Percentiles rank a stretch among this genome's conserved stretches.
Conservation (phyloP, 2,329 filamentous ascomycete species). For the Aspergillus sp. region DNA sequence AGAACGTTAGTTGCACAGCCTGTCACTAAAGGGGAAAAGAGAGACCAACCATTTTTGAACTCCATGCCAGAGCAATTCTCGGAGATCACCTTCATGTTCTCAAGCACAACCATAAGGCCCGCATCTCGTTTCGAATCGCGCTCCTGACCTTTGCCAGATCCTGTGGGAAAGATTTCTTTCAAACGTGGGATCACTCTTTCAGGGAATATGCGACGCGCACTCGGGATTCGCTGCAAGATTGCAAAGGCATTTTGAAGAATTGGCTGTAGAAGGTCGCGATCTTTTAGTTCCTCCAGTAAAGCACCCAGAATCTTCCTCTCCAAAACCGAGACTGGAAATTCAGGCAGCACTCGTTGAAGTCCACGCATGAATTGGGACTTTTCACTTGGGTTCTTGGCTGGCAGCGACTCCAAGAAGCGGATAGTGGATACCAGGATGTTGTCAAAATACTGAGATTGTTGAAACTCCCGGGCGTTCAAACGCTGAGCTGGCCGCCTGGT, state of each 20-base stretch:
- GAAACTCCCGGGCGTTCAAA: conserved; percentile 82
- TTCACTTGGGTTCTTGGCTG: conserved; percentile 83
- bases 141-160: conserved; percentile 49
- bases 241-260: conserved; percentile 91
- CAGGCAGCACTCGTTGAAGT: conserved; percentile 75
- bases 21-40: not conserved
- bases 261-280: conserved; percentile 74
- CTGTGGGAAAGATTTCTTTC: conserved; percentile 70
- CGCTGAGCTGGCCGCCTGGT: conserved; percentile 81
- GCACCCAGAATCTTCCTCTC: conserved; percentile 91
- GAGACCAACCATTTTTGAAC: conserved; percentile 77
- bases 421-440: conserved; percentile 96
- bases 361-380: conserved; percentile 90
- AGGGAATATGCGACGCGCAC: conserved; percentile 68
- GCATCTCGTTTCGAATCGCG: conserved; percentile 79
- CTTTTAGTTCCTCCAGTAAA: conserved; percentile 87
- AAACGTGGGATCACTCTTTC: conserved; percentile 81
- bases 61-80: conserved; percentile 82
- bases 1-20: conserved; percentile 14
- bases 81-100: conserved; percentile 69
- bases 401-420: conserved; percentile 83
- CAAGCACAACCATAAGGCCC: conserved; percentile 82
- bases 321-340: conserved; percentile 87
- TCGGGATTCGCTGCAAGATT: conserved; percentile 72
- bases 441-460: conserved; percentile 93